Evolutionary conservation across 2,329 filamentous ascomycete genomes (phyloP), one percentile per base, ranked within the genome.

Genomic region (Pseudophaeomoniella oleicola): DNA sequence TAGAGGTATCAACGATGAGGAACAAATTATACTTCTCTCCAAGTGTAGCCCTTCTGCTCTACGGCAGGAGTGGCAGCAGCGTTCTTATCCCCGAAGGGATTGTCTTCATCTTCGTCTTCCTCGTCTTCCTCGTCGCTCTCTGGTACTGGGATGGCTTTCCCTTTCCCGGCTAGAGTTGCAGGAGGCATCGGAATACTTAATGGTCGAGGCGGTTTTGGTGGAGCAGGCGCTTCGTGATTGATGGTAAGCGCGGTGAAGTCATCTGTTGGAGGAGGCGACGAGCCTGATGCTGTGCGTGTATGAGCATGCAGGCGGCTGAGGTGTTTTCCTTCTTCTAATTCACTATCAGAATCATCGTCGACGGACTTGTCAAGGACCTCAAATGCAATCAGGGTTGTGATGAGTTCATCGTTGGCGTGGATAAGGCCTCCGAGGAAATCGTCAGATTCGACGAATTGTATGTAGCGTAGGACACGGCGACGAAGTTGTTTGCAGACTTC

Each of bases 321-420:
- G 40, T 50, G 47, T 32, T 74, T 30, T 74, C 54, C 47, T 74
- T 80, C 58, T 44, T 68, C 67, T 11, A 60, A 59, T 36, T 78
- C 75, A 42, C 72, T 77, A 48, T 78, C 72, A 40, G 72, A 77
- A 47, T 79, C 75, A 43, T 78, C 72, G 34, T 69, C 65, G 30
- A 66, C 51, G 34, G 61, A 65, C 46, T 66, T 67, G 53, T 98
- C 88, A 44, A 96, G 73, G 48, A 94, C 83, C 58, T 96, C 88
- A 52, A 86, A 98, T 0, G 86, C 82, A 74, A 93, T 94, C 39
- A 98, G 69, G 2, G 87, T 85, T 42, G 80, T 80, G 30, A 96
- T 83, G n/a, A 98, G 77, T 57, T 93, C 83, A 50, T 98, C 90
- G 50, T 98, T 96, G 44, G 88, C 87, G 50, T 90, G 84, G 13